Evolutionary conservation across 164 flowering plant genomes (phyloP), one percentile per base, ranked within the genome.

Genomic region (Vitis amurensis): DNA sequence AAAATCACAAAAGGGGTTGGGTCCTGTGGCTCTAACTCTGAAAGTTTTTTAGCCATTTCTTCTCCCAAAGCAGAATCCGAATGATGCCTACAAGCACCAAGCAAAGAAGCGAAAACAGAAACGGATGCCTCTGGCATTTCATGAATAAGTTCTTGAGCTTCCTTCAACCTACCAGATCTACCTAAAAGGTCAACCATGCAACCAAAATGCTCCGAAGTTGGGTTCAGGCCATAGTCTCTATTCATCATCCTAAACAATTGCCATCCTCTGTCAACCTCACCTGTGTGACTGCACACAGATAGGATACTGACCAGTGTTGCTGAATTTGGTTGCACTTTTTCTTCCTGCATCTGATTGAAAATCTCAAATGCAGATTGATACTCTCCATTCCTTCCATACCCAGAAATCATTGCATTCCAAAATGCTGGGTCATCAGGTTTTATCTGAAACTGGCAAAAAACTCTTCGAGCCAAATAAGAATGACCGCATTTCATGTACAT

Each of bases 321-420:
- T 16, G 80, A 73, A 71, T 82, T 88, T 37, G 91, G 96, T 66
- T 63, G 29, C 1, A 85, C 75, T 50, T 82, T 77, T 64, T 78
- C 71, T 56, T 73, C 76, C 59, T 64, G 69, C 92, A 88, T 88
- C 63, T 68, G 75, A 23, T 79, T 55, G 63, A 89, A 89, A 51
- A 86, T 77, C 37, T 85, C 79, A 29, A 88, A 72, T n/a, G 91
- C 96, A 62, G 74, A 74, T 59, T 87, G 81, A 64, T 75, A 8
- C 53, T 86, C 81, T 31, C 96, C 89, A 71, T 90, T 89, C 66
- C 79, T 87, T 59, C 90, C 96, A 81, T 85, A 88, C 31, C 94
- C 96, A 62, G 81, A 84, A 49, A 90, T 89, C 91, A 92, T 84
- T 6, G 90, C 91, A 77, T 92, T 91, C 94, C 94, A 91, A 66